Conservation (phyloP, 1,284 basidiomycete genomes). For the Cutaneotrichosporon sp. region DNA sequence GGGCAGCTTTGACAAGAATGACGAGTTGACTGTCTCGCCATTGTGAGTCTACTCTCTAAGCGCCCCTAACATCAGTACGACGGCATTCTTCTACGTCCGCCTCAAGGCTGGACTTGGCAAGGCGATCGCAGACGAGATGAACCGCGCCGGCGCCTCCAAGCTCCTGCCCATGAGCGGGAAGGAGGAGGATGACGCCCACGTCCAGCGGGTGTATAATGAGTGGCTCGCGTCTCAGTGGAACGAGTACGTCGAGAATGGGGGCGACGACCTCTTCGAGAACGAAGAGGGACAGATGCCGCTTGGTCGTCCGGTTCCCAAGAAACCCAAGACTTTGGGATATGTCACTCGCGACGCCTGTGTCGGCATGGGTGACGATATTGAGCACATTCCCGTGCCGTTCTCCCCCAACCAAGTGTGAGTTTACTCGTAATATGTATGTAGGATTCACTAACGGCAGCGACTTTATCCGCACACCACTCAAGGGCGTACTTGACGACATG, state of each 20-base stretch:
- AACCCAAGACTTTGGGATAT: constrained; percentile 42
- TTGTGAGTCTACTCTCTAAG: constrained; percentile 47
- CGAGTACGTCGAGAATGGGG: constrained; percentile 17
- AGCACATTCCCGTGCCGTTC: constrained; percentile 44
- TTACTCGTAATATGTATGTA: neutral
- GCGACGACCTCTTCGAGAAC: constrained; percentile 6
- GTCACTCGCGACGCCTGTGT: constrained; percentile 49
- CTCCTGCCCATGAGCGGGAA: constrained; percentile 25
- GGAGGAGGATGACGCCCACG: constrained; percentile 35
- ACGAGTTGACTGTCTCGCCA: constrained; percentile 69
- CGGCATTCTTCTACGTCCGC: constrained; percentile 42
- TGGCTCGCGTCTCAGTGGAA: constrained; percentile 38
- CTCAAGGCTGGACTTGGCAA: constrained; percentile 42
- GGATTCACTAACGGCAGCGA: constrained; percentile 31
- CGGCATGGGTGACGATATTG: constrained; percentile 49
- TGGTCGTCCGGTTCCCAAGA: constrained; percentile 12
- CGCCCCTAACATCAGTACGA: constrained; percentile 17
- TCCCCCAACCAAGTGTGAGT: constrained; percentile 24
- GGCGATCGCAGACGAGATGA: constrained; percentile 44
- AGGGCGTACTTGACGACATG: constrained; percentile 39
- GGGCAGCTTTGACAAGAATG: constrained; percentile 73
- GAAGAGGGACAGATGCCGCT: neutral
- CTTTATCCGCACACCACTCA: constrained; percentile 45
- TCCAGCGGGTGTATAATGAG: constrained; percentile 28
- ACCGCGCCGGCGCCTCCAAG: constrained; percentile 48